Base-by-base conservation (phyloP, 768 basidiomycete genomes). In the Dioszegia hungarica region DNA sequence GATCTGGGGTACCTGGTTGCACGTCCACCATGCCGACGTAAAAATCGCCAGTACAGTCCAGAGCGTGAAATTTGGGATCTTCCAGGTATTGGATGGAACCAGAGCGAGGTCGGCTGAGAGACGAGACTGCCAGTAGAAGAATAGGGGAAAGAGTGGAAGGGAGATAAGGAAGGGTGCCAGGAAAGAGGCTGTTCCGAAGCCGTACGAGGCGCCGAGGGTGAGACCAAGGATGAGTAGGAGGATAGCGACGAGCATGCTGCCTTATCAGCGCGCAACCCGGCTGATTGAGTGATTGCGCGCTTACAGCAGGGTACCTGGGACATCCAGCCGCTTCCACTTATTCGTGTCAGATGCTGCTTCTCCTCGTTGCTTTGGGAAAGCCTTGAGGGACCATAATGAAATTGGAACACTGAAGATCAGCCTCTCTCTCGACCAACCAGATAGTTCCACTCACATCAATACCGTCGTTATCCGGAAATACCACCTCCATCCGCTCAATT, bases 401-500 rank as follows among this genome's bases (percentile, higher is more conserved):
- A 62, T 25, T 1, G 58, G 56, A 25, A 56, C 20, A 25, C 52
- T 54, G 39, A 12, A 12, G 4, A 43, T 31, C 19, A 34, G 36
- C 52, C 22, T 29, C 19, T 5, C n/a, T n/a, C n/a, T n/a, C n/a
- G n/a, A n/a, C n/a, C n/a, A n/a, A 12, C 22, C 3, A 24, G 14
- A 27, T 8, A 15, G 25, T 2, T 36, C 27, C 25, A 47, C 54
- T 56, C 11, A 57, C 56, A 49, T 47, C 12, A 57, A 4, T 6
- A 41, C 28, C 2, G 39, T 41, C 3, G 41, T 54, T 8, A 43
- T 31, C 31, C 59, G 37, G 59, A 70, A 73, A 28, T 64, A 67
- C 73, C 73, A 75, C 14, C 68, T 50, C 73, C 73, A 75, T 1
- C 47, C 43, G 1, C 46, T 44, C 43, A 60, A 55, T n/a, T 72